Evolutionary conservation across 2,329 filamentous ascomycete species (phyloP).

Genomic region (Sclerotinia subarctica): DNA sequence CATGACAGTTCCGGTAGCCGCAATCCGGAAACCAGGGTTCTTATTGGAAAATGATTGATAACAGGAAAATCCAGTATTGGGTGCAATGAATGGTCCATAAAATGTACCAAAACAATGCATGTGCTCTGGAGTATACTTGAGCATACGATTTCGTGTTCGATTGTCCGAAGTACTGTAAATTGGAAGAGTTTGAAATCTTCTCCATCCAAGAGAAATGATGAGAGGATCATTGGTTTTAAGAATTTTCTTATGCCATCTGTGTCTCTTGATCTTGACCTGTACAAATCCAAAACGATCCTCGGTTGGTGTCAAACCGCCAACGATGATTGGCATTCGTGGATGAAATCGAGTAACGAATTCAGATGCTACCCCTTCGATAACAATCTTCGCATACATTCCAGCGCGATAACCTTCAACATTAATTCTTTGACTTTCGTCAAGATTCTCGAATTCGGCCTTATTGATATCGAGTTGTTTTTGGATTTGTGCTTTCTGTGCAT

Average conservation of each 20-base stretch:
- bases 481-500: constrained; percentile 88
- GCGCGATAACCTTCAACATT: constrained; percentile 88
- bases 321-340: constrained; percentile 75
- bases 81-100: constrained; percentile 90
- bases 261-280: constrained; percentile 93
- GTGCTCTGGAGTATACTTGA: constrained; percentile 98
- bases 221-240: constrained; percentile 96
- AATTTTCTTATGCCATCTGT: constrained; percentile 99
- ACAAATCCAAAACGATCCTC: constrained; percentile 96
- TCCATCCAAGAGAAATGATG: constrained; percentile 95
- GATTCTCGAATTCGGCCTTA: constrained; percentile 81
- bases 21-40: constrained; percentile 87
- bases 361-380: constrained; percentile 82
- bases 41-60: constrained; percentile 84
- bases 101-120: constrained; percentile 99
- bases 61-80: constrained; percentile 92
- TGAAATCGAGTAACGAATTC: constrained; percentile 86
- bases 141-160: constrained; percentile 89
- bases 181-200: constrained; percentile 87
- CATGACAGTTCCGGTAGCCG: constrained; percentile 88
- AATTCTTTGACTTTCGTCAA: constrained; percentile 79
- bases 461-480: constrained; percentile 98
- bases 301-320: constrained; percentile 88
- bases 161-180: constrained; percentile 96
- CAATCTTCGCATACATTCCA: constrained; percentile 88